Base-by-base conservation (phyloP, 2,329 filamentous ascomycete genomes). In the Hymenotorrendiella dingleyae region DNA sequence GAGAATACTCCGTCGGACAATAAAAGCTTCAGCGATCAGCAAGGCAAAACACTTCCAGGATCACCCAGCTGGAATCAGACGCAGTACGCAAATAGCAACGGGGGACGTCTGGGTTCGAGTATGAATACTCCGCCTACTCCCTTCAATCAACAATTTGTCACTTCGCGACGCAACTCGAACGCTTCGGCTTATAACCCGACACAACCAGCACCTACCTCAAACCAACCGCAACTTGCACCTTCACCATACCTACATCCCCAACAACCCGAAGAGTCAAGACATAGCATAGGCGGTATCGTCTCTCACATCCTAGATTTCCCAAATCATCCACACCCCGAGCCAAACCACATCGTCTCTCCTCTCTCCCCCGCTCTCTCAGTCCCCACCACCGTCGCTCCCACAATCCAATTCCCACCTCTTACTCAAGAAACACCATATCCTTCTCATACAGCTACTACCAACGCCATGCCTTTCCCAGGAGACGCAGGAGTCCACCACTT, bases 351-450 rank as follows among this genome's bases (percentile, higher is more conserved):
- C 10, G 24, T 19, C 6, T 21, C 36, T 17, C 36, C 36, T 39
- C 23, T 26, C 9, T 26, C 21, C 21, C 17, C 35, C n/a, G 12
- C 21, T 26, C 22, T 20, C 3, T 16, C 21, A 20, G 22, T n/a
- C 8, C 23, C 35, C 3, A 27, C 35, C n/a, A 21, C 35, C 9
- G 9, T 37, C 12, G 21, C 26, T 17, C 35, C 35, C 28, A 4
- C 36, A 17, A 29, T 16, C 11, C 36, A 28, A 29, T 29, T 19
- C 24, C 16, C 24, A 29, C n/a, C 23, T 3, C n/a, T 39, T 19
- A 16, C 23, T 28, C 36, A 39, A 29, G 36, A 39, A n/a, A 19
- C 36, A n/a, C 36, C 36, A 10, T 30, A 39, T 17, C 36, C 26
- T 17, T 5, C 36, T 20, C n/a, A n/a, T n/a, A n/a, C n/a, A n/a